Conservation (phyloP, 805 yeast genomes). For the Candida sonorensis region DNA sequence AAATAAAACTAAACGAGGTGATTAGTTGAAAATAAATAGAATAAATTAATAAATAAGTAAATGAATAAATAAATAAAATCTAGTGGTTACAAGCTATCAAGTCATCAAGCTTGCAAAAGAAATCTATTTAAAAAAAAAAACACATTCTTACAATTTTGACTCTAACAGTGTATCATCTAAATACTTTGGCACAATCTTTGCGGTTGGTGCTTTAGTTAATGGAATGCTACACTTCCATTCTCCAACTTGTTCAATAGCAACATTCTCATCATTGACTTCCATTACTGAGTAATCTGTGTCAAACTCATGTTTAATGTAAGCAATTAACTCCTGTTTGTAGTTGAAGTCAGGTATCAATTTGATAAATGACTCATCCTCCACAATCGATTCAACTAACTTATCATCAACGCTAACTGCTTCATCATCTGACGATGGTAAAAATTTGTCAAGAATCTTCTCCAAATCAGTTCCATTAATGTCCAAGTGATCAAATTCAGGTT, state of each 20-base stretch:
- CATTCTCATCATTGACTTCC: constrained; percentile 30
- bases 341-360: constrained; percentile 14
- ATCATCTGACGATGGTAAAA: constrained; percentile 5
- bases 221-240: constrained; percentile 49
- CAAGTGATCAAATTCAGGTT: constrained; percentile 21
- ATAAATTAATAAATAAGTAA: too few relatives aligned
- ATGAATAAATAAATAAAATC: too few relatives aligned
- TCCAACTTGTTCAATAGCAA: constrained; percentile 36
- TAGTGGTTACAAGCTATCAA: too few relatives aligned
- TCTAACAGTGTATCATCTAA: constrained; percentile 16
- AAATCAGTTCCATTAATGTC: constrained; percentile 19
- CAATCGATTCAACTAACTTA: constrained; percentile 6
- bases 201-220: constrained; percentile 57
- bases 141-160: constrained; percentile 15
- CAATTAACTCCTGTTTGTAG: constrained; percentile 12
- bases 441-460: constrained; percentile 15
- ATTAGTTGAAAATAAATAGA: too few relatives aligned
- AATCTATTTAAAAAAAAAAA: too few relatives aligned
- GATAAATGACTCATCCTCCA: constrained; percentile 12
- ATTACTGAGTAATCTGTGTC: constrained; percentile 8
- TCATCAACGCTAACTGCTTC: constrained; percentile 5
- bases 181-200: constrained; percentile 27
- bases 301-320: constrained; percentile 10
- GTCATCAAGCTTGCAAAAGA: too few relatives aligned
- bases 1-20: too few relatives aligned